Evolutionary conservation across 495 filamentous ascomycete genomes (phyloP), one percentile per base, ranked within the genome.

Genomic region (Entonaema liquescens): DNA sequence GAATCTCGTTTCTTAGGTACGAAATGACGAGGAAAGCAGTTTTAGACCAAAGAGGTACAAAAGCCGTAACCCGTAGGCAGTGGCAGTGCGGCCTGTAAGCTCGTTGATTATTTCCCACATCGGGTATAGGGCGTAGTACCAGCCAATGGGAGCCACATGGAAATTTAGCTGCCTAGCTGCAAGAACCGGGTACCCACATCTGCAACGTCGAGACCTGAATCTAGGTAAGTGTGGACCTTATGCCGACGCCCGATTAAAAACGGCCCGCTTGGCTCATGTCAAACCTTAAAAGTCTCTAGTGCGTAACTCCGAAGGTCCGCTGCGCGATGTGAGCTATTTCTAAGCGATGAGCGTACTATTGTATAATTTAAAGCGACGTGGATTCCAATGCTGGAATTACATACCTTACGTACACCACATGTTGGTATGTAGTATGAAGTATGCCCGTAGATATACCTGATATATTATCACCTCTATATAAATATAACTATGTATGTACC

Each of bases 11-110:
- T 23, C 9, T 2, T 38, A 57, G n/a, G 29, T 57, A 50, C 44
- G 42, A 53, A 53, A 52, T 25, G 47, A 52, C 19, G 47, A 52
- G 19, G 47, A 15, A 50, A 50, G 38, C 15, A 2, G n/a, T 6
- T 1, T 7, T 8, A 8, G 5, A 17, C 40, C 40, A 63, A 54
- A 36, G 35, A 42, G 1, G 52, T 33, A 64, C 52, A 26, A 61
- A 47, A 29, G 25, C 5, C 26, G 21, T 35, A 47, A 29, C 15
- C 5, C 26, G 21, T 35, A 49, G 40, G 40, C 57, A 21, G 58
- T 60, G 58, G 58, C 58, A 29, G 40, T 60, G 58, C n/a, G n/a
- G n/a, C n/a, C 26, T 60, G 4, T 31, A 13, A 35, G 49, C 49
- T 31, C 57, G 57, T 29, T 12, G 26, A 47, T 13, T 26, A 42